phyloP scores from a whole-genome alignment of 257 asterid species.

The Datura wrightii region DNA sequence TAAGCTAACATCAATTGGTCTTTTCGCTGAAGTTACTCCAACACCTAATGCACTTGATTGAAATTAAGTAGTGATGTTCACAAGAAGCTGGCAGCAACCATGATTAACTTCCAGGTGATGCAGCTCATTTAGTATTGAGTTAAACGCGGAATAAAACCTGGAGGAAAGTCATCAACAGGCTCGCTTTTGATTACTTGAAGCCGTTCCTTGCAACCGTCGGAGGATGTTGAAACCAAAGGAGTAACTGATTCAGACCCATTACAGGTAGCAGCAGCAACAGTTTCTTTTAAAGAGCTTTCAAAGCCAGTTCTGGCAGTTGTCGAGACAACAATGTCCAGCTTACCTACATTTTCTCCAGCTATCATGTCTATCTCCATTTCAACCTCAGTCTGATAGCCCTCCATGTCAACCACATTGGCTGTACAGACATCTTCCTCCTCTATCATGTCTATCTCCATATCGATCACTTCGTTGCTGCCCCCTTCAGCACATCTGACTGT shows the following conservation, averaged over 20 bases:
- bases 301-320: not conserved
- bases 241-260: not conserved
- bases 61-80: not conserved
- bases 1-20: not conserved
- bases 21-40: not conserved
- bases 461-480: conserved; percentile 36
- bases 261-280: conserved; percentile 27
- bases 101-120: not conserved
- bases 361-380: conserved; percentile 70
- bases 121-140: not conserved
- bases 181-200: conserved; percentile 21
- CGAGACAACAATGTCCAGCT: conserved; percentile 40
- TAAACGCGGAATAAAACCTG: conserved; percentile 36
- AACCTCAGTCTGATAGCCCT: conserved; percentile 26
- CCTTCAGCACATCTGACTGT: conserved; percentile 6
- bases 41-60: not conserved
- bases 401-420: conserved; percentile 35
- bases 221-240: conserved; percentile 9
- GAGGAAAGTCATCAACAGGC: conserved; percentile 38
- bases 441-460: conserved; percentile 68
- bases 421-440: conserved; percentile 52
- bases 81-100: conserved; percentile 18
- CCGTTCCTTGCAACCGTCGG: not conserved
- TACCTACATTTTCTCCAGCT: conserved; percentile 55
- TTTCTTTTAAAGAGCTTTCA: not conserved